Percentiles rank a stretch among this genome's conserved stretches.
phyloP scores from a whole-genome alignment of 106 monocot species.

The Ottelia alismoides region DNA sequence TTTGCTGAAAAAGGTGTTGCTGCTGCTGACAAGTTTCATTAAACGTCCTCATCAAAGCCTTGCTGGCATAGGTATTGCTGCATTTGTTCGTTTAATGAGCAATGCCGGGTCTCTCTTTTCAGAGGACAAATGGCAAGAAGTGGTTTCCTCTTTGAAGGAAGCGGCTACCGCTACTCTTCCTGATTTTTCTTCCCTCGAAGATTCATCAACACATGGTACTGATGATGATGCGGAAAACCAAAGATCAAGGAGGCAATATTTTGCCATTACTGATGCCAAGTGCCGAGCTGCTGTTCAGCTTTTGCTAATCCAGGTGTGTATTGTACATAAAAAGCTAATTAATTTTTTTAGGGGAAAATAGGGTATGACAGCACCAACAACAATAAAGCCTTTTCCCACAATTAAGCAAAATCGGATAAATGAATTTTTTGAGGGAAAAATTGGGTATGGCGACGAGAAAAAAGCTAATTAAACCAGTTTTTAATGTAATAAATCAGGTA shows the following conservation, averaged over 20 bases:
- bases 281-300: constrained; percentile 95
- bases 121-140: constrained; percentile 87
- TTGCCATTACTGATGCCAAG: constrained; percentile 68
- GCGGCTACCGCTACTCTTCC: constrained; percentile 61
- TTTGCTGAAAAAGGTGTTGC: constrained; percentile 64
- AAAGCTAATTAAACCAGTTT: too few species aligned
- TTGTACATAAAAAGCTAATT: too few species aligned
- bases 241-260: constrained; percentile 45
- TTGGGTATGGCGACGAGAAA: too few species aligned
- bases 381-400: too few species aligned
- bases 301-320: constrained; percentile 89
- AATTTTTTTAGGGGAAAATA: too few species aligned
- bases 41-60: constrained; percentile 97
- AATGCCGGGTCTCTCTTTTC: constrained; percentile 65
- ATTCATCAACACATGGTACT: constrained; percentile 31
- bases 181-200: constrained; percentile 55
- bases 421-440: too few species aligned
- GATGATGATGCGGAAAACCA: constrained; percentile 30
- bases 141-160: constrained; percentile 75
- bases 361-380: too few species aligned
- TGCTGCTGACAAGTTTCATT: constrained; percentile 87
- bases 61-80: constrained; percentile 96
- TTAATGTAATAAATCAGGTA: too few species aligned
- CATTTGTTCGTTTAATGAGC: constrained; percentile 91
- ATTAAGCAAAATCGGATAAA: too few species aligned